Evolutionary conservation across 495 filamentous ascomycete species (phyloP), one percentile per base, ranked within the genome.

Genomic region (Hypoxylon fuscum): DNA sequence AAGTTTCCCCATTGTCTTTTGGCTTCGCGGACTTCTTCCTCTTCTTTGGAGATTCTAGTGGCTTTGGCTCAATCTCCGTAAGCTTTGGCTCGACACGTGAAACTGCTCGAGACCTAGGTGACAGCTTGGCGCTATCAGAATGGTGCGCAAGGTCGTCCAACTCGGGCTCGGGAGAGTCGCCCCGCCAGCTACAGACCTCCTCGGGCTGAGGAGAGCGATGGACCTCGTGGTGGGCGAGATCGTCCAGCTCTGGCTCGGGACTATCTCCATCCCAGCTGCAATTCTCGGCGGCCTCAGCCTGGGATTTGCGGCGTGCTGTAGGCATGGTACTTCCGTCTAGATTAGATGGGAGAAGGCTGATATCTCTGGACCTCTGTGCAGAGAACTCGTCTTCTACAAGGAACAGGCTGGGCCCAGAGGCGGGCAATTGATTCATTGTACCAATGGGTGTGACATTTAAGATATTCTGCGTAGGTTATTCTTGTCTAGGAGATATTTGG

Each of bases 141-240:
- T 48, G 29, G 10, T 64, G 59, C 3, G 62, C 62, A 8, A 67
- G 66, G 22, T 69, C 62, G 14, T 69, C 69, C 12, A 69, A 40
- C 46, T 69, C 66, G 17, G 66, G 69, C 8, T 71, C 69, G 20
- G 66, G 55, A 34, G 69, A 44, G 40, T 71, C 66, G 10, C 62
- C 69, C 10, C 34, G 59, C 69, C 69, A 67, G 41, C 53, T 51
- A 52, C 66, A 69, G 15, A 41, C 42, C 5, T 59, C 62, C 35
- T 32, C 53, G 6, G 51, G 48, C 17, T n/a, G 20, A 15, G 12
- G 31, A 49, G 37, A 7, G 23, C 3, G 47, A 37, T 50, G 50
- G 18, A 18, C 7, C 17, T 55, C 11, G 35, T 27, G 10, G 15
- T 66, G 25, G n/a, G 51, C 27, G 15, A 66, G 46, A 21, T 61